Conservation (phyloP, 1,284 basidiomycete species). For the Cutaneotrichosporon cutaneum region DNA sequence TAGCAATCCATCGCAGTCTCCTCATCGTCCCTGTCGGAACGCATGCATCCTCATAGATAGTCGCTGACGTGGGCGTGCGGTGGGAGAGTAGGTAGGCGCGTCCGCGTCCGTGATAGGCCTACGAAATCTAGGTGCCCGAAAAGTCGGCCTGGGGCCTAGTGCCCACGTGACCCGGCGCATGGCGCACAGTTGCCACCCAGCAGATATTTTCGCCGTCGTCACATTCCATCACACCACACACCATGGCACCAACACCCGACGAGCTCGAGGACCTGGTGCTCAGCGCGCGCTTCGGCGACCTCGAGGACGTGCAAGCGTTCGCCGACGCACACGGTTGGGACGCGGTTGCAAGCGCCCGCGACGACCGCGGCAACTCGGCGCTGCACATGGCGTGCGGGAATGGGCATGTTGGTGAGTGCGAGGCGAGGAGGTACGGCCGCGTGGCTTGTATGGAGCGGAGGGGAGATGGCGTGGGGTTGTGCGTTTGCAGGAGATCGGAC, state of each 20-base stretch:
- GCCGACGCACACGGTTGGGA: constrained; percentile 61
- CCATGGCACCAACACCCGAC: constrained; percentile 52
- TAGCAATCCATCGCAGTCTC: background rate
- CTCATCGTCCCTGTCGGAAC: background rate
- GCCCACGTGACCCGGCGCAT: background rate
- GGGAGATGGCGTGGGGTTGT: too few relatives aligned
- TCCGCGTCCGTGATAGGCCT: too few relatives aligned
- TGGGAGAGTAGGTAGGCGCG: too few relatives aligned
- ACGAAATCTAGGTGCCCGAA: too few relatives aligned
- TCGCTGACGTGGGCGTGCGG: background rate
- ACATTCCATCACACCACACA: constrained; percentile 7
- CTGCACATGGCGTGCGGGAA: constrained; percentile 84
- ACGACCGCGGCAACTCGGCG: constrained; percentile 72
- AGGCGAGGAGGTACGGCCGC: too few relatives aligned
- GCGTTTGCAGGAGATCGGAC: too few relatives aligned
- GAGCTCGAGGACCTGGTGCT: constrained; percentile 76
- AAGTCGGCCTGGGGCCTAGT: background rate
- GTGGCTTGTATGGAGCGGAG: too few relatives aligned
- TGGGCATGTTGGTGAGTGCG: constrained; percentile 75
- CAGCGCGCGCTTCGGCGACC: constrained; percentile 77
- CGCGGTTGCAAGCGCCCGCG: constrained; percentile 60
- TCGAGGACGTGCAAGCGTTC: constrained; percentile 70
- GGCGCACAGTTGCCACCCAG: constrained; percentile 6
- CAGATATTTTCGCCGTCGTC: constrained; percentile 1
- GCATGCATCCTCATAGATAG: background rate